Evolutionary conservation across 78 protist genomes (phyloP), one percentile per base, ranked within the genome.

Genomic region (Dictyostelium capitatum): DNA sequence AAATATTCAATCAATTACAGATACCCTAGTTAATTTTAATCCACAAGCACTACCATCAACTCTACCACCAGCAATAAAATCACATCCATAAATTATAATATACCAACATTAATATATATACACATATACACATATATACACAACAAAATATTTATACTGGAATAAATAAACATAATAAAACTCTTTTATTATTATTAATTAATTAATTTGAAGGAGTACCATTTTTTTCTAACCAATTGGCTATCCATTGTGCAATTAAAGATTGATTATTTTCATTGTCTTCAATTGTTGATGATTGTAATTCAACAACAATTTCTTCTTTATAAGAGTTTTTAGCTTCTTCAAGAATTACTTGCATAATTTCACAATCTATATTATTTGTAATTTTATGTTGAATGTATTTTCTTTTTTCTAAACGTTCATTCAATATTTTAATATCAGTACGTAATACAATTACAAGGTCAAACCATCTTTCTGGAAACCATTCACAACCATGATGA

Each of bases 391-490:
- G 79, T 43, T 80, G 74, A 59, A 30, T 10, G 79, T 98, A 98
- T 11, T 94, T 95, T 20, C 97, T 85, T 73, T 74, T 62, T n/a
- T 12, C 30, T 37, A 96, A 89, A 23, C 99, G 75, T 19, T 95
- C 96, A 67, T 79, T 83, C 20, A 97, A 96, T 9, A 15, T 0
- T 14, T 74, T 17, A 83, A 69, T 97, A 67, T 85, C 94, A 32
- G 98, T 23, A 32, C 97, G 77, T 65, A 98, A 92, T 8, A 97
- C 98, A 10, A 98, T 72, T 32, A 98, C 99, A 25, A 96, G 72
- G 51, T 96, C 96, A 57, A 98, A 98, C 98, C 98, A 98, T 9
- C 99, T 59, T 82, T 97, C 98, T 10, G 99, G 99, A 82, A 98
- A 98, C 67, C 95, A 70, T 43, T 97, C 99, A 75, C 95, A 96